A percentile compares a stretch with the other conserved stretches of the same genome.
Conservation (phyloP, 2,329 filamentous ascomycete genomes). For the Pezicula rhizophila region DNA sequence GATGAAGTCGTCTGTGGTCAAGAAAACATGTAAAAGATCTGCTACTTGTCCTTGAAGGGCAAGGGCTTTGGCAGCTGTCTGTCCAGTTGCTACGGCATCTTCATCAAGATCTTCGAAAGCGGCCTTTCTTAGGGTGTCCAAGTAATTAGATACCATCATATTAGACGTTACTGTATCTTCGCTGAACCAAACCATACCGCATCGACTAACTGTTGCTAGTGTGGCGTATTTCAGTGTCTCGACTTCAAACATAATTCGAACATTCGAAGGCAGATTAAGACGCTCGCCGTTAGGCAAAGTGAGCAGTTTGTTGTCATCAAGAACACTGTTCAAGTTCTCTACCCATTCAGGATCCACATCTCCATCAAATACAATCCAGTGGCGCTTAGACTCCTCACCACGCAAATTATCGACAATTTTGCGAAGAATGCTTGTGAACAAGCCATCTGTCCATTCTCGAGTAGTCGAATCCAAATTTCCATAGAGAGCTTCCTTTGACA, state of each 20-base stretch:
- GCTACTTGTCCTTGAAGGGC: conserved; percentile 75
- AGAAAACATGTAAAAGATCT: conserved; percentile 67
- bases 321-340: conserved; percentile 97
- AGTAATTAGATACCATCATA: conserved; percentile 91
- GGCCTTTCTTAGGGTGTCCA: conserved; percentile 73
- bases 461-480: conserved; percentile 95
- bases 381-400: conserved; percentile 91
- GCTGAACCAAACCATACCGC: conserved; percentile 99
- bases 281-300: conserved; percentile 97
- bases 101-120: conserved; percentile 95
- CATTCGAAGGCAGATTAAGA: conserved; percentile 87
- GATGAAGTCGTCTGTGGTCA: conserved; percentile 77
- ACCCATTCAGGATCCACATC: conserved; percentile 99
- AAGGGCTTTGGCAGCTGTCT: conserved; percentile 71
- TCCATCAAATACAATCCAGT: conserved; percentile 99
- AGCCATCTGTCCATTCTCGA: conserved; percentile 95
- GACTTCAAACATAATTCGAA: conserved; percentile 99
- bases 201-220: conserved; percentile 96
- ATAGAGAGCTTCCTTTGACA: conserved; percentile 98
- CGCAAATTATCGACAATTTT: conserved; percentile 99
- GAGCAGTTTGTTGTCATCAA: conserved; percentile 97
- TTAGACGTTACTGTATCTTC: conserved; percentile 89
- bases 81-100: conserved; percentile 71
- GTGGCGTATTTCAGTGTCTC: conserved; percentile 97
- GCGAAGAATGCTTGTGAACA: conserved; percentile 94